Evolutionary conservation across 306 rosid species (phyloP).

Genomic region (Prinsepia uniflora): DNA sequence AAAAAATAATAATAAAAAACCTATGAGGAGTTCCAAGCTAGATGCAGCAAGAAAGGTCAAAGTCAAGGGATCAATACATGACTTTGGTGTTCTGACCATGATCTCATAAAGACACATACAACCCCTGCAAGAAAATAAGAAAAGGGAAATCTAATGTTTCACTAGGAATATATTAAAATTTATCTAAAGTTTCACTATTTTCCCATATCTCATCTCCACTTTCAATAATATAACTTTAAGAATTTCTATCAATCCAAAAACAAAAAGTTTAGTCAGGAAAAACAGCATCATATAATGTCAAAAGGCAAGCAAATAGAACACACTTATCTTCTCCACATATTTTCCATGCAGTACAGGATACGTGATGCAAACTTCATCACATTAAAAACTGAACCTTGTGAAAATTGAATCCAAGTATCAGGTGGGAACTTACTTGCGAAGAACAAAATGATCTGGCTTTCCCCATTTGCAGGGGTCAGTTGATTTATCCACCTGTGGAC

Average conservation of each 20-base stretch:
- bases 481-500: constrained; percentile 87
- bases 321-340: not conserved
- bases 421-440: constrained; percentile 70
- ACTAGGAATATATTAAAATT: not conserved
- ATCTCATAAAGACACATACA: not conserved
- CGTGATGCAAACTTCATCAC: not conserved
- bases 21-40: not conserved
- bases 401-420: too few relatives aligned
- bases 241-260: not conserved
- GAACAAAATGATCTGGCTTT: constrained; percentile 91
- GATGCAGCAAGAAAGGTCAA: not conserved
- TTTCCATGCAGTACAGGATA: not conserved
- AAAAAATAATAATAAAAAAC: too few relatives aligned
- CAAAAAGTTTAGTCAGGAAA: not conserved
- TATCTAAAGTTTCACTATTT: too few relatives aligned
- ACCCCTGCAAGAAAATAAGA: not conserved
- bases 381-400: not conserved
- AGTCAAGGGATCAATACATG: not conserved
- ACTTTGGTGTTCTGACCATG: not conserved
- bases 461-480: constrained; percentile 88
- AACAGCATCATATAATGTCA: not conserved
- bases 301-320: not conserved
- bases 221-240: not conserved
- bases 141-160: not conserved
- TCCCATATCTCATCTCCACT: not conserved